Base-by-base conservation (phyloP, 2,329 filamentous ascomycete species). In the Parastagonospora avenae region DNA sequence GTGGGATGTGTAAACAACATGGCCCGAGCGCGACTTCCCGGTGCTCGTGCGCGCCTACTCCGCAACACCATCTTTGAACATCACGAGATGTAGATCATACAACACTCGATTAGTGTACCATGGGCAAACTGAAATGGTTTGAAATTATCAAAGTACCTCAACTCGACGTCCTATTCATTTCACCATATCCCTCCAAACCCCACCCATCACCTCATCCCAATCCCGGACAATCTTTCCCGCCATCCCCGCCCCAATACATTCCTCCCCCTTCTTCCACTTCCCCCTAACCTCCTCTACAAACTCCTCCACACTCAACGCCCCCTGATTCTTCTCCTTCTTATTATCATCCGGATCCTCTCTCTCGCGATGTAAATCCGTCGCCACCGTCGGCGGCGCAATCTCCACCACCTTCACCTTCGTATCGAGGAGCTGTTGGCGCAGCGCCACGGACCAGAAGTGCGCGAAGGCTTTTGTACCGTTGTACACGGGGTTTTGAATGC, bases 391-490 rank as follows among this genome's bases (percentile, higher is more conserved):
- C 40, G 82, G 83, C 38, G 76, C 81, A 57, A 85, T 80, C 66
- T 85, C 82, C 0, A 85, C 73, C 0, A 85, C 79, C 9, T 70
- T 74, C 29, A 85, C 68, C 1, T 72, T 74, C 0, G 73, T 75
- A 10, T 70, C 64, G 38, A 68, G 61, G 0, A 85, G 66, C 61
- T 85, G 82, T 1, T 77, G 77, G 4, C 82, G 73, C 19, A 86
- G 59, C 38, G 80, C 82, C 76, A 85, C 79, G 24, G 71, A 79
- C 76, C 79, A 85, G 64, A 79, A 84, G 59, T 85, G 82, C 33
- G 83, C 32, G 79, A 78, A 85, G 0, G 82, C 80, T 59, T 86
- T 86, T 2, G 81, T 84, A 2, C 79, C 82, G 60, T 83, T 83
- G 67, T 85, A 86, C 1, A 84, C 79, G 0, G 81, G 82, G 57